phyloP scores from a whole-genome alignment of 2,329 filamentous ascomycete genomes.

The Cladosporium sp. region DNA sequence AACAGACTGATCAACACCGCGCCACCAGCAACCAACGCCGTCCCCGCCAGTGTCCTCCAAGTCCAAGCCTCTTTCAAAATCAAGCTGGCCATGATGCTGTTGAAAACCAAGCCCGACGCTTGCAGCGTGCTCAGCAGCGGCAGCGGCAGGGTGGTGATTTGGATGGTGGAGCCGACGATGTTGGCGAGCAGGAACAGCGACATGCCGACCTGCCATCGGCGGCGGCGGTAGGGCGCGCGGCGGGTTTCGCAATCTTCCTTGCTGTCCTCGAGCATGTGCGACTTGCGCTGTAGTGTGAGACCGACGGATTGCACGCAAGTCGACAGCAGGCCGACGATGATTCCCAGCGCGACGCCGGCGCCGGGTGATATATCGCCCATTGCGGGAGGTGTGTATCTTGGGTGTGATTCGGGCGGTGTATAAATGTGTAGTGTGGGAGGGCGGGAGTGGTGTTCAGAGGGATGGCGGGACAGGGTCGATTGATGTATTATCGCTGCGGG shows the following conservation, averaged over 20 bases:
- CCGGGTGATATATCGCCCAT: slow-evolving; percentile 34
- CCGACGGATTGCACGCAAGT: slow-evolving; percentile 94
- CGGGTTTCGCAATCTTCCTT: slow-evolving; percentile 74
- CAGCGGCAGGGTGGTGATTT: slow-evolving; percentile 92
- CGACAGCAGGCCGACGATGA: slow-evolving; percentile 87
- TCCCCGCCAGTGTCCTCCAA: slow-evolving; percentile 85
- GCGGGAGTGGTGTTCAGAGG: neutral
- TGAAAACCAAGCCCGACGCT: slow-evolving; percentile 95
- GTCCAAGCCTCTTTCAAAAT: slow-evolving; percentile 94
- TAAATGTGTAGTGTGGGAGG: neutral
- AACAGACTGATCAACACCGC: slow-evolving; percentile 92
- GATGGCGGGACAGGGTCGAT: neutral
- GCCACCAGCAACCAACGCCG: slow-evolving; percentile 78
- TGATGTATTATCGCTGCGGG: slow-evolving; percentile 5
- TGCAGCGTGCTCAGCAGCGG: slow-evolving; percentile 94
- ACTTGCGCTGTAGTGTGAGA: slow-evolving; percentile 94
- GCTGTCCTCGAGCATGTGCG: slow-evolving; percentile 95
- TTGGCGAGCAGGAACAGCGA: slow-evolving; percentile 95
- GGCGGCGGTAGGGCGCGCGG: slow-evolving; percentile 81
- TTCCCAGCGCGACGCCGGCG: slow-evolving; percentile 57
- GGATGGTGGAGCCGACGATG: slow-evolving; percentile 88
- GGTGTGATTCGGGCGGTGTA: neutral
- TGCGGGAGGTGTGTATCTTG: neutral
- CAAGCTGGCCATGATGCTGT: slow-evolving; percentile 92
- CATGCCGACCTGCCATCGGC: slow-evolving; percentile 96